phyloP scores from a whole-genome alignment of 352 stramenopile genomes.

The Phytophthora meadii region DNA sequence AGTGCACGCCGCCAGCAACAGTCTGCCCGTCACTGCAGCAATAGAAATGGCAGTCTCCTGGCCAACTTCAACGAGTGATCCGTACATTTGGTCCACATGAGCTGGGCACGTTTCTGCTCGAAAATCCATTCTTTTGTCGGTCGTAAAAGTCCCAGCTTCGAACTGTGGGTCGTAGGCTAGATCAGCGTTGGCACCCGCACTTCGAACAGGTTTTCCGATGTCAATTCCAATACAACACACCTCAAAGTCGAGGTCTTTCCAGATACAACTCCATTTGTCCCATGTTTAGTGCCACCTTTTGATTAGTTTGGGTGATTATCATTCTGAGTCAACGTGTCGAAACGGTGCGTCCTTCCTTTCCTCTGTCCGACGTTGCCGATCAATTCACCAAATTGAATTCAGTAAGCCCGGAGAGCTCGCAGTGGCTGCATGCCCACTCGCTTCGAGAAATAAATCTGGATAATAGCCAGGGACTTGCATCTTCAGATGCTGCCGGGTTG shows the following conservation, averaged over 20 bases:
- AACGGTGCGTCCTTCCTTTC: conserved; percentile 3
- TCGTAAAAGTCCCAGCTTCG: conserved; percentile 16
- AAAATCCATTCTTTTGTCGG: conserved; percentile 19
- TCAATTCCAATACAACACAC: background rate
- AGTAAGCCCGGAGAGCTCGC: background rate
- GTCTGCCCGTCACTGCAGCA: conserved; percentile 5
- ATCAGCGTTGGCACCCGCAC: background rate
- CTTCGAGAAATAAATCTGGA: conserved; percentile 35
- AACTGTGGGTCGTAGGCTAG: background rate
- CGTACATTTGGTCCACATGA: conserved; percentile 24
- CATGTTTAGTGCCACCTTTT: background rate
- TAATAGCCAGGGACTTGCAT: conserved; percentile 34
- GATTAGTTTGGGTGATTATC: conserved; percentile 11
- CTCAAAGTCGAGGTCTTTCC: background rate
- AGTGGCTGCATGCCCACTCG: conserved; percentile 16
- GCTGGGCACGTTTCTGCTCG: conserved; percentile 10
- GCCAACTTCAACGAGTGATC: background rate
- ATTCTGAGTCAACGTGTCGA: conserved; percentile 8
- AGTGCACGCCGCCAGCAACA: background rate
- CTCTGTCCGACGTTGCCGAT: conserved; percentile 10
- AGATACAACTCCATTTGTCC: background rate
- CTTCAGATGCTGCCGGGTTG: conserved; percentile 21
- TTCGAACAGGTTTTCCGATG: background rate
- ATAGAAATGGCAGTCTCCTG: conserved; percentile 11
- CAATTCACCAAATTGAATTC: conserved; percentile 15